Evolutionary conservation across 495 filamentous ascomycete species (phyloP), one percentile per base, ranked within the genome.

Genomic region (Penicillium maclennaniae): DNA sequence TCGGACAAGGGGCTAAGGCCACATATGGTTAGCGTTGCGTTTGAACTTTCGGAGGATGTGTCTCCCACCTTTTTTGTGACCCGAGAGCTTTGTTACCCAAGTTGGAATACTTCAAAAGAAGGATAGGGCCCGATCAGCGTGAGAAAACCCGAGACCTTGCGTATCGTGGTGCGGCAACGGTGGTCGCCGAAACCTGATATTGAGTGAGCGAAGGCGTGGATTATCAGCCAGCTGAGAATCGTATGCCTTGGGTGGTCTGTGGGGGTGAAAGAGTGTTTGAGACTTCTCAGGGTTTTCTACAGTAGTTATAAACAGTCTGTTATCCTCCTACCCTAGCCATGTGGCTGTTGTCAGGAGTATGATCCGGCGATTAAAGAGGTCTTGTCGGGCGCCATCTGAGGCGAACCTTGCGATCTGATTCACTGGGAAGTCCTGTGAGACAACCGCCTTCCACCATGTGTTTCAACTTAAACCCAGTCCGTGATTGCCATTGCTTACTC

Each of bases 311-410:
- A 49, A 49, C 14, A 14, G 10, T 31, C 17, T 49, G 15, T 31
- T 47, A 25, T 26, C 31, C 45, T 37, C 26, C n/a, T 40, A 12
- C 25, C 20, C 19, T 36, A 39, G 19, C 36, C 34, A 36, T 21
- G 47, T 49, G 47, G 47, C 47, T 49, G 16, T 37, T 12, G 10
- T n/a, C 47, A 41, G 36, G 34, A 49, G 37, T 27, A 49, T 28
- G 47, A 49, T 49, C 47, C 47, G 47, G 47, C 47, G 47, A 49
- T 40, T 49, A 49, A 49, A 49, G 7, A 17, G 9, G 28, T 39
- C 34, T 49, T 19, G 17, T 40, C n/a, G 17, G 47, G 47, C 47
- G 47, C 47, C 34, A 49, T 49, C 36, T 49, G 47, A 49, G 37
- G 47, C 47, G 41, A 6, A 6, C 8, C 6, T 16, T 49, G 25